phyloP scores from a whole-genome alignment of 257 asterid genomes.

The Scutellaria barbata region DNA sequence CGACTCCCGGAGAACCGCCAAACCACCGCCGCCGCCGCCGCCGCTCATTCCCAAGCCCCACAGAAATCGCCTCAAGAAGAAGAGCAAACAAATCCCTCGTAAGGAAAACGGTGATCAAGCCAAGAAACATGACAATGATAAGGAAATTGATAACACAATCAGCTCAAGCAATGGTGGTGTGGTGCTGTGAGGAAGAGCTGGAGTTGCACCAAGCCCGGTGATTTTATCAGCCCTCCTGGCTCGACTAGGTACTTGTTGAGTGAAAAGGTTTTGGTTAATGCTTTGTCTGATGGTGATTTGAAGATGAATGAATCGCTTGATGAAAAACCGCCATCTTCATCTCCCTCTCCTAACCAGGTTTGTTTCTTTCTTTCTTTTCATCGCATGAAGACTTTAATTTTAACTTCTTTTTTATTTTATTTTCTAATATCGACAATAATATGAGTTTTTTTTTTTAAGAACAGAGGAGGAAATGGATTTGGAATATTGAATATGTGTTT shows the following conservation, averaged over 20 bases:
- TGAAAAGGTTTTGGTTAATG: slow-evolving; percentile 45
- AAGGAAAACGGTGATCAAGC: slow-evolving; percentile 22
- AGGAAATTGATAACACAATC: neutral
- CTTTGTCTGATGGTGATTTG: slow-evolving; percentile 38
- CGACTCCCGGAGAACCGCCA: slow-evolving; percentile 49
- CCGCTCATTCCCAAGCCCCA: slow-evolving; percentile 39
- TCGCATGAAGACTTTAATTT: neutral
- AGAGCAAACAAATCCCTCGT: slow-evolving; percentile 15
- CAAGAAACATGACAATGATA: neutral
- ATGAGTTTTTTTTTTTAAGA: too few species aligned
- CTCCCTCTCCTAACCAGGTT: slow-evolving; percentile 55
- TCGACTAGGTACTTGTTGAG: slow-evolving; percentile 72
- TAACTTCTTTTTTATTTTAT: too few species aligned
- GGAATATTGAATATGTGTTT: too few species aligned
- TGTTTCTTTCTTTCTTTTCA: too few species aligned
- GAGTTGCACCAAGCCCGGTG: slow-evolving; percentile 61
- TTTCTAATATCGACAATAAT: too few species aligned
- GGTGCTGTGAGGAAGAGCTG: slow-evolving; percentile 47
- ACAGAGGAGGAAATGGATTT: too few species aligned
- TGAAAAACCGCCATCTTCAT: slow-evolving; percentile 31
- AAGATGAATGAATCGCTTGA: slow-evolving; percentile 33
- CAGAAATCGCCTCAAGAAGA: slow-evolving; percentile 34
- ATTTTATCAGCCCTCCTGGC: slow-evolving; percentile 72
- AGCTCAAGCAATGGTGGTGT: neutral
- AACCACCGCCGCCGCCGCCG: slow-evolving; percentile 28